Conservation (phyloP, 768 basidiomycete genomes). For the Inosperma sp. region DNA sequence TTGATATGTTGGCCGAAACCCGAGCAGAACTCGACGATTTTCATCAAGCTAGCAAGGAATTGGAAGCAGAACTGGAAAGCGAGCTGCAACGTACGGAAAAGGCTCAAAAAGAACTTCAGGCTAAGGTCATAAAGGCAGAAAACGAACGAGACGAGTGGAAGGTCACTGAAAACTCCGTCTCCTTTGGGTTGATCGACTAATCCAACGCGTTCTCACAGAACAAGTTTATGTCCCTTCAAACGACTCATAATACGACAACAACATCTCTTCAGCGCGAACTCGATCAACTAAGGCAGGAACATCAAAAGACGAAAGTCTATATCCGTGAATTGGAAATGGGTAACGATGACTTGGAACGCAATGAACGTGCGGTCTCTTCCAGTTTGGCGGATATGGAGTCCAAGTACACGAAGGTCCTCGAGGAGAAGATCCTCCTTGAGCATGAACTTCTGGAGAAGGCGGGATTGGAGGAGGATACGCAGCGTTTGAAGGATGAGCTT, state of each 20-base stretch:
- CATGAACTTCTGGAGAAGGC: slow-evolving; percentile 93
- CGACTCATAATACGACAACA: slow-evolving; percentile 84
- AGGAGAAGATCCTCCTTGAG: slow-evolving; percentile 96
- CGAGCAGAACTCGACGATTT: slow-evolving; percentile 84
- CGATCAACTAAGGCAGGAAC: slow-evolving; percentile 72
- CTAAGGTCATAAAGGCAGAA: slow-evolving; percentile 66
- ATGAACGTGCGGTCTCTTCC: slow-evolving; percentile 83
- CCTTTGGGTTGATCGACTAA: slow-evolving; percentile 5
- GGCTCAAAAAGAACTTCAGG: slow-evolving; percentile 72
- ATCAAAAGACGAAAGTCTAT: slow-evolving; percentile 66
- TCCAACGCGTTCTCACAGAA: slow-evolving; percentile 36
- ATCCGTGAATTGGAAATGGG: slow-evolving; percentile 93
- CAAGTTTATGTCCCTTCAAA: slow-evolving; percentile 86
- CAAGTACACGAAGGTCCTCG: slow-evolving; percentile 85
- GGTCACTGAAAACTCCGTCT: slow-evolving; percentile 42
- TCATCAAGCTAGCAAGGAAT: slow-evolving; percentile 80
- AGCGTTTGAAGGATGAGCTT: slow-evolving; percentile 88
- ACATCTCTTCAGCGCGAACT: slow-evolving; percentile 90
- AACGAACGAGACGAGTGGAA: slow-evolving; percentile 89
- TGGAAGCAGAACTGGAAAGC: slow-evolving; percentile 89
- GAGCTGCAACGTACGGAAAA: slow-evolving; percentile 88
- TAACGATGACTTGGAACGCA: slow-evolving; percentile 94
- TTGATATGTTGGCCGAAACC: slow-evolving; percentile 81
- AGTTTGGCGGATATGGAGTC: slow-evolving; percentile 80
- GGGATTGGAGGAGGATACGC: slow-evolving; percentile 82